phyloP scores from a whole-genome alignment of 192 early-diverging fungal genomes.

The Coemansia sp. region DNA sequence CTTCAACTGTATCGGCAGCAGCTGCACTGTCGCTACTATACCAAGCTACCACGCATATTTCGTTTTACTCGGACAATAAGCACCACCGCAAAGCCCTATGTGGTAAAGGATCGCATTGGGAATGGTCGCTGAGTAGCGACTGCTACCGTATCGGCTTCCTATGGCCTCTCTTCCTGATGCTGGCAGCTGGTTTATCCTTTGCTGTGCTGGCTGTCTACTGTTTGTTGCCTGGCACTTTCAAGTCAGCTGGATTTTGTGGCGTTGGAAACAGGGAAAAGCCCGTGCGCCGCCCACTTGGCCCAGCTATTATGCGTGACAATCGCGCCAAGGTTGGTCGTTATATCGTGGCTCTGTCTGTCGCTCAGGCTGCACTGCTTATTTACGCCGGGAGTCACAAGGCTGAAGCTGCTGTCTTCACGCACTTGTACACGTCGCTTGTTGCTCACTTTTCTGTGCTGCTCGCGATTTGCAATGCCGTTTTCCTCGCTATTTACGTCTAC shows the following conservation, averaged over 20 bases:
- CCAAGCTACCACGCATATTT: conserved; percentile 1
- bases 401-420: background rate
- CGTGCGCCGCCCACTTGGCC: conserved; percentile 29
- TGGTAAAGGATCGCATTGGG: conserved; percentile 11
- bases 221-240: background rate
- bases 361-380: conserved; percentile 14
- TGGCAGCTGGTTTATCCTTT: background rate
- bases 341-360: background rate
- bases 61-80: background rate
- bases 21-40: background rate
- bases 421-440: background rate
- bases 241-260: background rate
- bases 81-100: conserved; percentile 12
- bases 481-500: background rate
- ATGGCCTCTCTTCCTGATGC: conserved; percentile 28
- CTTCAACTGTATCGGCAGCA: background rate
- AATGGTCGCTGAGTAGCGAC: conserved; percentile 17
- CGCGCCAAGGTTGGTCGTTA: conserved; percentile 15
- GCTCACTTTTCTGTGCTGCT: background rate
- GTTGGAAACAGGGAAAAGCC: conserved; percentile 12
- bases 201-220: conserved; percentile 1
- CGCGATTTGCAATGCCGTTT: background rate
- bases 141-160: conserved; percentile 18
- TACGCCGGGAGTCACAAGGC: background rate
- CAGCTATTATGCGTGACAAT: conserved; percentile 29